A percentile compares a stretch with the other conserved stretches of the same genome.
phyloP scores from a whole-genome alignment of 1,284 basidiomycete genomes.

The Phylloporus sp. region DNA sequence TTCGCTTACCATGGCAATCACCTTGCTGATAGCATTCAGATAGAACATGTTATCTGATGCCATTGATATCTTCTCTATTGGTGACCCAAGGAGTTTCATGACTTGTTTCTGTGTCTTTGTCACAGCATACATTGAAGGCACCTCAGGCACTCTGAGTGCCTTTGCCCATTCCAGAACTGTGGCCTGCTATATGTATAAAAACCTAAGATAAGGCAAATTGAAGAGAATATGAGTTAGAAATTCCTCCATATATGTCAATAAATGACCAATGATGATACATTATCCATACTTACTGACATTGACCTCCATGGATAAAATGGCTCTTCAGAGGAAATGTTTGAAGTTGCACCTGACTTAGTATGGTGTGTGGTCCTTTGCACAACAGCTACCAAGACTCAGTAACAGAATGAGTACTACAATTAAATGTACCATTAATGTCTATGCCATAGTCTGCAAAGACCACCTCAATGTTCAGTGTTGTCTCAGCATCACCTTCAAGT shows the following conservation, averaged over 20 bases:
- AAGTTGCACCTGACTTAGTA: neutral
- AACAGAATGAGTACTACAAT: neutral
- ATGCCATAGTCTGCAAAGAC: neutral
- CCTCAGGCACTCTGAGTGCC: slow-evolving; percentile 27
- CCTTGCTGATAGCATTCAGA: slow-evolving; percentile 14
- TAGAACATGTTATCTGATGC: slow-evolving; percentile 15
- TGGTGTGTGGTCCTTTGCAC: neutral
- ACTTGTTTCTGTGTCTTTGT: slow-evolving; percentile 35
- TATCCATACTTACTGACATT: neutral
- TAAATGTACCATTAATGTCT: neutral
- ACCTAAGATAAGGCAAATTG: slow-evolving; percentile 6
- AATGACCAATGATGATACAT: neutral
- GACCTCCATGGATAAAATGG: slow-evolving; percentile 3
- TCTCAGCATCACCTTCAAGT: neutral
- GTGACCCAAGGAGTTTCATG: slow-evolving; percentile 17
- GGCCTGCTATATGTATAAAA: slow-evolving; percentile 1
- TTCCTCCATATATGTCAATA: slow-evolving; percentile 2
- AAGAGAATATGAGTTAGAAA: slow-evolving; percentile 12
- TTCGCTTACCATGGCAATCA: slow-evolving; percentile 18
- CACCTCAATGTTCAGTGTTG: neutral
- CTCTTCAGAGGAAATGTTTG: neutral
- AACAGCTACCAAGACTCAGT: neutral
- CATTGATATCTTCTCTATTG: slow-evolving; percentile 7
- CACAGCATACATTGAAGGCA: slow-evolving; percentile 27
- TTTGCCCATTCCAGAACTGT: slow-evolving; percentile 32